Evolutionary conservation across 192 early-diverging fungal species (phyloP).

Genomic region (Backusella psychrophila): DNA sequence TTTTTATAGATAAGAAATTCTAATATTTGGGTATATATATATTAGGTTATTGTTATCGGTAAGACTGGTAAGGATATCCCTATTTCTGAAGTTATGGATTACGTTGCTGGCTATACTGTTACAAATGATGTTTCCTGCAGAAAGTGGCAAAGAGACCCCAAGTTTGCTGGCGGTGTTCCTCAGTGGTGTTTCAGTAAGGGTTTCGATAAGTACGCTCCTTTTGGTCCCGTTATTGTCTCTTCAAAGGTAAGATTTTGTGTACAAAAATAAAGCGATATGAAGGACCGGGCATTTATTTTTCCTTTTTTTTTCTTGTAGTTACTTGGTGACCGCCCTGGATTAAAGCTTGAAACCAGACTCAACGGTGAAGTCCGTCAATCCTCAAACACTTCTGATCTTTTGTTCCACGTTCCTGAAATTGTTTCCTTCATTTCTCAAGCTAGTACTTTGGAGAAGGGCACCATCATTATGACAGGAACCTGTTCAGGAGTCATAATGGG

Average conservation of each 20-base stretch:
- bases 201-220: constrained; percentile 16
- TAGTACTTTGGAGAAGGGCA: constrained; percentile 86
- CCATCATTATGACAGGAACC: constrained; percentile 88
- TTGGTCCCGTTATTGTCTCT: constrained; percentile 38
- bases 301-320: not conserved
- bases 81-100: constrained; percentile 54
- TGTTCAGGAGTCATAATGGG: too few relatives aligned
- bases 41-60: constrained; percentile 78
- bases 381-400: constrained; percentile 67
- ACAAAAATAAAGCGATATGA: not conserved
- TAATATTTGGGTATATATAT: not conserved
- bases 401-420: constrained; percentile 59
- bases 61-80: constrained; percentile 73
- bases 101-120: constrained; percentile 69
- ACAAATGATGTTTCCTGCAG: constrained; percentile 54
- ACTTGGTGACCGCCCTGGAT: not conserved
- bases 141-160: constrained; percentile 47
- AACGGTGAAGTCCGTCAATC: constrained; percentile 73
- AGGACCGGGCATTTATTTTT: not conserved
- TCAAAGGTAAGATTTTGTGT: constrained; percentile 9
- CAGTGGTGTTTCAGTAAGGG: constrained; percentile 17
- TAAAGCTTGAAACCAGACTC: constrained; percentile 31
- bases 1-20: not conserved
- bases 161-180: constrained; percentile 4
- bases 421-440: constrained; percentile 75